phyloP scores from a whole-genome alignment of 208 protist species.

The Spongospora subterranea region DNA sequence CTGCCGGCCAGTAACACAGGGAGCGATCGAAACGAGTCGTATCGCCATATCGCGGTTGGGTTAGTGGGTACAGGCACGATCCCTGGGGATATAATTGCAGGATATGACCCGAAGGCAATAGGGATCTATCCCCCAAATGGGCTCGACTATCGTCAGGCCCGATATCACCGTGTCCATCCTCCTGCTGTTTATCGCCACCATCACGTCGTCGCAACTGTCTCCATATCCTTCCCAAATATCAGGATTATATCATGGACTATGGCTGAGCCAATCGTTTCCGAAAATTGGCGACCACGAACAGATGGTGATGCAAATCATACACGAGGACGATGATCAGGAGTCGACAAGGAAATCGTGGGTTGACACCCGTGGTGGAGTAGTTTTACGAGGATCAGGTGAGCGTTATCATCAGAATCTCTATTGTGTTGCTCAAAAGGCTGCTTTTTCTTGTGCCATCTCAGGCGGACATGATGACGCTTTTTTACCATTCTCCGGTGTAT shows the following conservation, averaged over 20 bases:
- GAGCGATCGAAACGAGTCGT: too few relatives aligned
- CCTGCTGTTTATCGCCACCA: too few relatives aligned
- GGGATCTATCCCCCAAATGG: too few relatives aligned
- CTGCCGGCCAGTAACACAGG: too few relatives aligned
- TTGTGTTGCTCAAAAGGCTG: background rate
- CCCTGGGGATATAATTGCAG: too few relatives aligned
- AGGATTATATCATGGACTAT: background rate
- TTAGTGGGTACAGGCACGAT: too few relatives aligned
- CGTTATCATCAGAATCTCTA: background rate
- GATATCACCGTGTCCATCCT: too few relatives aligned
- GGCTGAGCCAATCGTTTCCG: background rate
- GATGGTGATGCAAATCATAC: slow-evolving; percentile 26
- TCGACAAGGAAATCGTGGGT: background rate
- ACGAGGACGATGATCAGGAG: slow-evolving; percentile 13
- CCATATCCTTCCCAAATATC: background rate
- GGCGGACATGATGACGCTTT: slow-evolving; percentile 1
- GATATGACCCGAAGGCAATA: too few relatives aligned
- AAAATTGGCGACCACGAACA: background rate
- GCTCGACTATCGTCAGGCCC: too few relatives aligned
- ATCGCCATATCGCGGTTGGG: too few relatives aligned
- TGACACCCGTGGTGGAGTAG: background rate
- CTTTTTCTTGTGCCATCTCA: too few relatives aligned
- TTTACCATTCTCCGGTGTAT: background rate
- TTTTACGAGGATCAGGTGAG: background rate
- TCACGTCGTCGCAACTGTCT: background rate